Evolutionary conservation across 202 grass and related monocot genomes (phyloP), one percentile per base, ranked within the genome.

Genomic region (Sporobolus alterniflorus): DNA sequence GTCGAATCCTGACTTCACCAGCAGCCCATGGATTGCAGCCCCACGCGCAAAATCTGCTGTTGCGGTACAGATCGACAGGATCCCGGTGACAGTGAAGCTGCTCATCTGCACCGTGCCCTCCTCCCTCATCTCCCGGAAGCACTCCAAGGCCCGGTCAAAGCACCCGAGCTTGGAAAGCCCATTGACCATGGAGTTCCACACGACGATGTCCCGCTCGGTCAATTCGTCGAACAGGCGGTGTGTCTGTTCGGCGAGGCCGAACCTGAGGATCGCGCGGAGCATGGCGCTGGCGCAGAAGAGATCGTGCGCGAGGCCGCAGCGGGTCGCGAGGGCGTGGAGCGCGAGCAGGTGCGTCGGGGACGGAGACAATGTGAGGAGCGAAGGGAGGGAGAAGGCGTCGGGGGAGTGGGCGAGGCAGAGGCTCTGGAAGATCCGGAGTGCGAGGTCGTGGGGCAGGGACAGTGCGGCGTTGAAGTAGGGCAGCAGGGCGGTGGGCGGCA

Each of bases 111-210:
- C 78, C 5, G 9, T 32, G 1, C 67, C 73, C 0, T 59, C 66
- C 11, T 43, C 47, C 42, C 85, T 86, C 85, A 95, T 90, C 59
- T 60, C 55, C 20, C 64, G 50, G 78, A 95, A 93, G 75, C 79
- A 95, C 29, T 91, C 76, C 11, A 79, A 3, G 3, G 91, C 79
- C 22, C 29, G 84, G 25, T 75, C 39, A 77, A 87, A 95, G 70
- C 79, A 76, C 4, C 90, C 89, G 10, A 91, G 82, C 81, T 86
- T 86, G 0, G 88, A 84, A 60, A 97, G 88, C 2, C 91, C 94
- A 1, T 93, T 93, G 26, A 97, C 52, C 94, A 97, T 89, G 5
- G 94, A 77, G 67, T 97, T 97, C 89, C 94, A 97, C 44, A 93
- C 82, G 17, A 97, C 89, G 7, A 94, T 83, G 36, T 93, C 89